Conservation (phyloP, 768 basidiomycete species). For the Termitomyces heimii region DNA sequence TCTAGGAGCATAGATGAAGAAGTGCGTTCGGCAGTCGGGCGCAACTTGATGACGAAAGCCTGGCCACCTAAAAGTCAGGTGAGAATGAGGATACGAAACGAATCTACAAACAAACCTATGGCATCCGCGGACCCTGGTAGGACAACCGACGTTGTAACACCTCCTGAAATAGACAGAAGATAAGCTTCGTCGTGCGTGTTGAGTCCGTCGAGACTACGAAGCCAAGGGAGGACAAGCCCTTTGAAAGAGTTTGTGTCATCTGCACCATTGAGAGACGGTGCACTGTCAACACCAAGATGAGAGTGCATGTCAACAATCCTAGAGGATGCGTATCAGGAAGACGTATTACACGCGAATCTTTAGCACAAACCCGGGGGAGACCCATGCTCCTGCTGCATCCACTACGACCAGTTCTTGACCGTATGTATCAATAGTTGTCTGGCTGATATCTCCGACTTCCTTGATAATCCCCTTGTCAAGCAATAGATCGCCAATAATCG, state of each 20-base stretch:
- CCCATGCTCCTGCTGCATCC: slow-evolving; percentile 63
- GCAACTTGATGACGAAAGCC: slow-evolving; percentile 73
- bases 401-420: slow-evolving; percentile 27
- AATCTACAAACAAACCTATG: slow-evolving; percentile 36
- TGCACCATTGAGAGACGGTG: slow-evolving; percentile 31
- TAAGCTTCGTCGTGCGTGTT: slow-evolving; percentile 79
- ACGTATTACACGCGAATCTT: background rate
- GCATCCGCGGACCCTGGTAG: slow-evolving; percentile 69
- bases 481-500: slow-evolving; percentile 52
- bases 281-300: slow-evolving; percentile 31
- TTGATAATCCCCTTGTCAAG: slow-evolving; percentile 62
- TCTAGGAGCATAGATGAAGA: slow-evolving; percentile 73
- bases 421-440: slow-evolving; percentile 16
- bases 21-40: slow-evolving; percentile 64
- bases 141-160: slow-evolving; percentile 71
- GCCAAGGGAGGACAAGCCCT: slow-evolving; percentile 50
- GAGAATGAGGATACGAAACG: background rate
- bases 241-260: slow-evolving; percentile 51
- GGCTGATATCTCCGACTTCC: slow-evolving; percentile 38
- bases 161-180: slow-evolving; percentile 62
- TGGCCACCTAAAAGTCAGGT: slow-evolving; percentile 50
- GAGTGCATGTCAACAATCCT: slow-evolving; percentile 44
- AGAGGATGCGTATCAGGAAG: background rate
- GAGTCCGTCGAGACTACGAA: slow-evolving; percentile 70
- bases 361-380: slow-evolving; percentile 30